Percentiles rank a stretch among this genome's conserved stretches.
phyloP scores from a whole-genome alignment of 1,284 basidiomycete genomes.

The Tremellales sp. region DNA sequence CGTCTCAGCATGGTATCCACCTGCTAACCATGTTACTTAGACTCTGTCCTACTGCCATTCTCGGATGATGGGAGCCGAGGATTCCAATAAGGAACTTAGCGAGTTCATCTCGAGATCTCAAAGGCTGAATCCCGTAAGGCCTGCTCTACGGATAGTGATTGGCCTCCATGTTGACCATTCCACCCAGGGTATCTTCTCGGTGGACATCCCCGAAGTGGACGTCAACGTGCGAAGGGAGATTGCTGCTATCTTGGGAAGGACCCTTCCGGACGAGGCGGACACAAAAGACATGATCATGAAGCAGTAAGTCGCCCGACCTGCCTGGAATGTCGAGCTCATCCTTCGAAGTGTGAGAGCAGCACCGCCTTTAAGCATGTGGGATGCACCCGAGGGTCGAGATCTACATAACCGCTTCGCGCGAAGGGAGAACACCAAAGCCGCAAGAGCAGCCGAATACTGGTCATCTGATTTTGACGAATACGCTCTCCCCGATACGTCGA shows the following conservation, averaged over 20 bases:
- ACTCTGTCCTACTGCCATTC: slow-evolving; percentile 37
- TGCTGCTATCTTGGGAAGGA: slow-evolving; percentile 30
- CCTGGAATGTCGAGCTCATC: neutral
- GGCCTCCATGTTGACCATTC: neutral
- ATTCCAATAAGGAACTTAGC: slow-evolving; percentile 39
- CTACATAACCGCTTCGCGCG: slow-evolving; percentile 37
- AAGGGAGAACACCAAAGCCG: slow-evolving; percentile 36
- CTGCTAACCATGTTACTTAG: slow-evolving; percentile 14
- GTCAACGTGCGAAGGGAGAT: slow-evolving; percentile 26
- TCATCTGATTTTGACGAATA: slow-evolving; percentile 44
- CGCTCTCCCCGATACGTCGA: slow-evolving; percentile 26
- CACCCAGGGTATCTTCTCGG: slow-evolving; percentile 26
- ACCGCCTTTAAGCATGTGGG: slow-evolving; percentile 43
- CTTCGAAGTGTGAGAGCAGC: slow-evolving; percentile 33
- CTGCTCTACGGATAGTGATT: neutral
- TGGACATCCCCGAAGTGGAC: slow-evolving; percentile 32
- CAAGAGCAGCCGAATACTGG: slow-evolving; percentile 46
- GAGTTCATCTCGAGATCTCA: slow-evolving; percentile 36
- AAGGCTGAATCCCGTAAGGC: slow-evolving; percentile 24
- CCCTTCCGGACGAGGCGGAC: slow-evolving; percentile 25
- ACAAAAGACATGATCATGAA: slow-evolving; percentile 40
- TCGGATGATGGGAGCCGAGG: slow-evolving; percentile 45
- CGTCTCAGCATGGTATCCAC: neutral
- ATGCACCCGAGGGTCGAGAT: slow-evolving; percentile 30
- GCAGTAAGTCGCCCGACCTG: slow-evolving; percentile 25